Conservation (phyloP, 2,329 filamentous ascomycete genomes). For the Zasmidium cellare region DNA sequence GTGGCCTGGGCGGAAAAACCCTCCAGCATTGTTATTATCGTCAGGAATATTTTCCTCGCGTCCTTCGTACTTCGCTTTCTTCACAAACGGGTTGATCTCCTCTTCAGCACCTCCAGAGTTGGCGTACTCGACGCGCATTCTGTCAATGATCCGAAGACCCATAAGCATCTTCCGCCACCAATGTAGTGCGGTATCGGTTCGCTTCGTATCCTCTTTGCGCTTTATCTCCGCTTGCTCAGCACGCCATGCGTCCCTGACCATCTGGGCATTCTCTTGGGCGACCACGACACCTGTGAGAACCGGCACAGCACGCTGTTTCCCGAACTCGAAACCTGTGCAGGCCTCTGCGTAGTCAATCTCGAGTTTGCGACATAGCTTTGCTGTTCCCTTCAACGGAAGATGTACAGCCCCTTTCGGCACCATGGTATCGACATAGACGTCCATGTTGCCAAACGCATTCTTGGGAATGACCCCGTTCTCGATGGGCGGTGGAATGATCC, state of each 20-base stretch:
- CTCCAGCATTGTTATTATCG: constrained; percentile 37
- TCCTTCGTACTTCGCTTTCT: constrained; percentile 28
- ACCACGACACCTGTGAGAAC: constrained; percentile 89
- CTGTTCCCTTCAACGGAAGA: constrained; percentile 73
- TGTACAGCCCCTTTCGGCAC: constrained; percentile 82
- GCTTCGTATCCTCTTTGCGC: constrained; percentile 81
- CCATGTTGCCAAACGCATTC: constrained; percentile 94
- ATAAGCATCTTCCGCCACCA: constrained; percentile 87
- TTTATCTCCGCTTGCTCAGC: constrained; percentile 71
- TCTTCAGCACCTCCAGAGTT: constrained; percentile 47
- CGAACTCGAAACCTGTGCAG: constrained; percentile 95
- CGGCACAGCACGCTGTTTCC: constrained; percentile 88
- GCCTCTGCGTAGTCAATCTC: constrained; percentile 90
- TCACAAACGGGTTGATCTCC: constrained; percentile 57
- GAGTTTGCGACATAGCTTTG: constrained; percentile 78
- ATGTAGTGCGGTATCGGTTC: constrained; percentile 69
- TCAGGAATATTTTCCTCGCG: constrained; percentile 16
- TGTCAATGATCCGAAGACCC: constrained; percentile 77
- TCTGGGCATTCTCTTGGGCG: constrained; percentile 73
- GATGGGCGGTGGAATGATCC: constrained; percentile 87
- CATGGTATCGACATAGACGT: constrained; percentile 93
- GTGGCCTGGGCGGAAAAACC: constrained; percentile 43
- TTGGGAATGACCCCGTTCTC: constrained; percentile 83
- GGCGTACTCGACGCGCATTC: constrained; percentile 75
- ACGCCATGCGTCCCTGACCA: constrained; percentile 75